A percentile compares a stretch with the other conserved stretches of the same genome.
phyloP scores from a whole-genome alignment of 805 yeast genomes.

The Saturnispora hagleri region DNA sequence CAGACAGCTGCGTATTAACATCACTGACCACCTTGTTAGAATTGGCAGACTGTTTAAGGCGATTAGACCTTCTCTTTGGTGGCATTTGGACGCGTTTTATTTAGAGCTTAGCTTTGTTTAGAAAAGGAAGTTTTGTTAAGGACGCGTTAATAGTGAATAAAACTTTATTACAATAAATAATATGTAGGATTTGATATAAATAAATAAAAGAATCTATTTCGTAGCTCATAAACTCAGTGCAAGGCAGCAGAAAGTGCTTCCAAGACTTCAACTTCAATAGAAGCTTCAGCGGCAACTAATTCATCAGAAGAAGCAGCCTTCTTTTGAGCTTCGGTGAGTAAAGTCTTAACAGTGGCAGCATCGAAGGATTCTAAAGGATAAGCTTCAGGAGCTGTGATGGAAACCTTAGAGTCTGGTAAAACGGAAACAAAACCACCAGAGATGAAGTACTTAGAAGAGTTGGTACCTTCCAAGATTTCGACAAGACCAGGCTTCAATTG shows the following conservation, averaged over 20 bases:
- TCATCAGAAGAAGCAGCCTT: slow-evolving; percentile 79
- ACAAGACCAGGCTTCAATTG: slow-evolving; percentile 94
- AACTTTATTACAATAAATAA: slow-evolving; percentile 1
- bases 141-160: slow-evolving; percentile 1
- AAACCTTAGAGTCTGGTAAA: slow-evolving; percentile 85
- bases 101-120: background rate
- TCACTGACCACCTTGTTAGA: background rate
- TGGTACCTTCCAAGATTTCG: slow-evolving; percentile 74
- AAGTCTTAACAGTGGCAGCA: slow-evolving; percentile 63
- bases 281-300: slow-evolving; percentile 86
- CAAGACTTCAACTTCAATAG: slow-evolving; percentile 90
- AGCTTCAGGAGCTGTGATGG: slow-evolving; percentile 92
- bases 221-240: slow-evolving; percentile 9
- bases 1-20: background rate
- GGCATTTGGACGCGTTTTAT: background rate
- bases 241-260: slow-evolving; percentile 82
- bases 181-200: background rate
- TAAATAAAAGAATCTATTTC: slow-evolving; percentile 2
- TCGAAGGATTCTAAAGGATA: slow-evolving; percentile 85
- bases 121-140: background rate
- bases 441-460: slow-evolving; percentile 75
- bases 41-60: background rate
- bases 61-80: background rate
- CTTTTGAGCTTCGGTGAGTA: slow-evolving; percentile 91
- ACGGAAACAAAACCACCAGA: slow-evolving; percentile 96